phyloP scores from a whole-genome alignment of 805 yeast genomes.

The Spathaspora sp. region DNA sequence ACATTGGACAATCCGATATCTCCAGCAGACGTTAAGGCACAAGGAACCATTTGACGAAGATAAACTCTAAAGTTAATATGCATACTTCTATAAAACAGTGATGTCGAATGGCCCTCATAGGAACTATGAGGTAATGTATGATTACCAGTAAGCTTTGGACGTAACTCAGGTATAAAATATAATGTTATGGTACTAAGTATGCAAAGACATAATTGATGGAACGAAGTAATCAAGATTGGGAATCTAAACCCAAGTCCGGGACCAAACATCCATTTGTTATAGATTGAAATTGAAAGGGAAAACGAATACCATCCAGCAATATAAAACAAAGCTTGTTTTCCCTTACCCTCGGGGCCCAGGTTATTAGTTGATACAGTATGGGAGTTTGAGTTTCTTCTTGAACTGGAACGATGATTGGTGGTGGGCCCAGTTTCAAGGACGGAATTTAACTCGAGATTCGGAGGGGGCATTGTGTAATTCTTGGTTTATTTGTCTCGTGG shows the following conservation, averaged over 20 bases:
- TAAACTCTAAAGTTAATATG: conserved; percentile 26
- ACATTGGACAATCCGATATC: conserved; percentile 93
- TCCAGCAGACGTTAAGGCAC: conserved; percentile 84
- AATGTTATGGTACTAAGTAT: conserved; percentile 47
- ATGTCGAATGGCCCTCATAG: not conserved
- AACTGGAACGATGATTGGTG: not conserved
- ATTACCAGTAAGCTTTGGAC: not conserved
- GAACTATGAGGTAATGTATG: not conserved
- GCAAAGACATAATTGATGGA: conserved; percentile 76
- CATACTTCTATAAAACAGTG: not conserved
- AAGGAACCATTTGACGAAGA: conserved; percentile 63
- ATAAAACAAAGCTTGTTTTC: conserved; percentile 23
- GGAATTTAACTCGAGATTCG: not conserved
- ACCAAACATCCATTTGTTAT: conserved; percentile 98
- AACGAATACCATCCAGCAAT: conserved; percentile 66
- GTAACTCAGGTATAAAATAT: conserved; percentile 42
- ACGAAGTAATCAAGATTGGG: conserved; percentile 80
- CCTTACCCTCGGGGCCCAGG: not conserved
- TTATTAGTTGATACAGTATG: not conserved
- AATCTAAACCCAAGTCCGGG: conserved; percentile 71
- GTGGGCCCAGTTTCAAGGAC: not conserved
- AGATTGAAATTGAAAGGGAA: conserved; percentile 67
- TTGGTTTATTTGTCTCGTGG: not conserved
- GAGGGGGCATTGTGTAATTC: not conserved
- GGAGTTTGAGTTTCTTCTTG: not conserved